Evolutionary conservation across 2,329 filamentous ascomycete species (phyloP).

Genomic region (Verruconis gallopava): DNA sequence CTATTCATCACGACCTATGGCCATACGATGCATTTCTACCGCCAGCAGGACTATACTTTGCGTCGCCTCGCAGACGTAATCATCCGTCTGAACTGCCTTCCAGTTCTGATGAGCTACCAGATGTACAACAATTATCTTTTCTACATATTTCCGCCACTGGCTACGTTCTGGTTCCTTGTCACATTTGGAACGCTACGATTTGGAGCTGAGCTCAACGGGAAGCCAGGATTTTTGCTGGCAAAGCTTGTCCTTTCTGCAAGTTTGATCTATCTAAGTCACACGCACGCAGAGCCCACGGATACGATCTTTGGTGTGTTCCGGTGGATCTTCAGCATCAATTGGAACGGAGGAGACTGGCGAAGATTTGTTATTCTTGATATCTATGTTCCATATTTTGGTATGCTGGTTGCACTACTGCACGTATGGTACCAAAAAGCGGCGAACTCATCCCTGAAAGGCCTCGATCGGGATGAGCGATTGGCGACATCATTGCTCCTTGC

Average conservation of each 20-base stretch:
- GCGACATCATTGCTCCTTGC: background rate
- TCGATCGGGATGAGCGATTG: background rate
- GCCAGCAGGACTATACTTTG: conserved; percentile 43
- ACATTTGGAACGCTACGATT: conserved; percentile 33
- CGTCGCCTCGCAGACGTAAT: conserved; percentile 40
- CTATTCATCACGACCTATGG: conserved; percentile 51
- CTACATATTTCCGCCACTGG: conserved; percentile 47
- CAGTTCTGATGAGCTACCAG: conserved; percentile 39
- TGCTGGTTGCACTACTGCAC: conserved; percentile 35
- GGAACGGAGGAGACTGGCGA: conserved; percentile 37
- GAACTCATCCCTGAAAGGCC: background rate
- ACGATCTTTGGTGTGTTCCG: conserved; percentile 25
- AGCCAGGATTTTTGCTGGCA: background rate
- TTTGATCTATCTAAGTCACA: background rate
- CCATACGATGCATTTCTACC: conserved; percentile 46
- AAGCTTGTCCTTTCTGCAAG: conserved; percentile 6
- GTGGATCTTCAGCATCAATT: conserved; percentile 34
- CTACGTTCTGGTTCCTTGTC: conserved; percentile 50
- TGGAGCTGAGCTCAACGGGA: conserved; percentile 1
- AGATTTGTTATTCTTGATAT: conserved; percentile 41
- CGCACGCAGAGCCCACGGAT: conserved; percentile 16
- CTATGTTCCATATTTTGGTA: conserved; percentile 44
- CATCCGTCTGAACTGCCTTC: conserved; percentile 45
- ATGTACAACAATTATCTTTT: conserved; percentile 43
- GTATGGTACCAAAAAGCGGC: conserved; percentile 17